Evolutionary conservation across 2,329 filamentous ascomycete species (phyloP), one percentile per base, ranked within the genome.

Genomic region (Alternaria ethzedia): DNA sequence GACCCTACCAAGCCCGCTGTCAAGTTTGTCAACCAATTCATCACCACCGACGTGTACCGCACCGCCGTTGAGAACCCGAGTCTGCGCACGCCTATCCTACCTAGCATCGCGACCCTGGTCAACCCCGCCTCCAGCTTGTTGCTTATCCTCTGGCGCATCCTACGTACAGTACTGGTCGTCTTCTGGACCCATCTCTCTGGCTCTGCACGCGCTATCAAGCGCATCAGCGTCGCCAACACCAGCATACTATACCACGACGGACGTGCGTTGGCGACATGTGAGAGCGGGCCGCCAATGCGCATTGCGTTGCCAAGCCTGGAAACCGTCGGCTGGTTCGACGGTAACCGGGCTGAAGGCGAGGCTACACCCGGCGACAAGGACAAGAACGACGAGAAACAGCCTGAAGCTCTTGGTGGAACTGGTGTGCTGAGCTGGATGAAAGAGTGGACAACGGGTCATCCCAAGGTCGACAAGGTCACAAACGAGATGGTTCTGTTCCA

Each of bases 151-250:
- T 74, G 85, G 49, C 79, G 82, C 2, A 86, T 90, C 10, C 72
- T 89, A 11, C 82, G 89, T 61, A 87, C 87, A 2, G 76, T 90
- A 1, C 66, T 87, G 9, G 78, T 91, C 28, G 85, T 89, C 7
- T 63, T 90, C 5, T 75, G 88, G 12, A 90, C 86, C 2, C 84
- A 86, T 59, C 75, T 89, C 0, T 86, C 86, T 0, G 87, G 87
- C 3, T 88, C 86, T 7, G 81, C 80, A 56, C 83, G 83, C 60
- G 80, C 81, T 7, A 87, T 92, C 71, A 90, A 87, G 71, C 89
- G 86, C 71, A 91, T 91, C 58, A 91, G 89, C 66, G 90, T 91
- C 13, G 89, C 89, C 4, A 93, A 92, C 65, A 93, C 90, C 5
- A 84, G 83, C 10, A 80, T 92, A 11, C 44, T 90, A 2, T 92